Base-by-base conservation (phyloP, 139 green algal genomes). In the Desmodesmus armatus region DNA sequence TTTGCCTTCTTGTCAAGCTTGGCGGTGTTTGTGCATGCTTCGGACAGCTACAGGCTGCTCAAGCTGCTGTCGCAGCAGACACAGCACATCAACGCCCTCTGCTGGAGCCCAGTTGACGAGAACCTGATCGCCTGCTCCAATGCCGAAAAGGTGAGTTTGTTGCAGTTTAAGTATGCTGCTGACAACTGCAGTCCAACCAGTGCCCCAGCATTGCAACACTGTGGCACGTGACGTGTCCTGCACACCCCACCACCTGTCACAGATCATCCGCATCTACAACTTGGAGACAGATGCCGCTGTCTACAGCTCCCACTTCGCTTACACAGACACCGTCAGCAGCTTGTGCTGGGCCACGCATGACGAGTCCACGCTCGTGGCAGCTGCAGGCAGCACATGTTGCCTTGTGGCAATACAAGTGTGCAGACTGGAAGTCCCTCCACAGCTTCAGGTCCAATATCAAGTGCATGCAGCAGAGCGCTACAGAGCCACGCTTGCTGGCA, bases 241-340 rank as follows among this genome's bases (percentile, higher is more conserved):
- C 41, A 55, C 47, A 55, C 47, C 13, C 9, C 47, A 21, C 13
- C 47, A 13, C 9, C n/a, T 72, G 63, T 40, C 63, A 43, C 78
- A 90, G 85, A 69, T 80, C 43, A 25, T 89, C 25, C 67, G 85
- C 39, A 40, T 91, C 25, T 91, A 88, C 69, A 63, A 90, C 19
- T 58, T 90, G 17, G 86, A 90, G 35, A 85, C 72, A 25, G 74
- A 90, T 53, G 60, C 49, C 17, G 43, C 44, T 3, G 39, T 76
- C 3, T 78, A 62, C 63, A 87, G 39, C 40, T 43, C 39, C 19
- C 53, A 74, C 19, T 63, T 83, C 39, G n/a, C 44, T 19, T 23
- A 58, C 15, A 67, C 58, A 3, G 71, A 89, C n/a, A 5, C 40
- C 11, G n/a, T 85, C 7, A 77, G 17, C 9, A 76, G 78, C 43